Evolutionary conservation across 208 protist genomes (phyloP), one percentile per base, ranked within the genome.

Genomic region (Acanthamoeba triangularis): DNA sequence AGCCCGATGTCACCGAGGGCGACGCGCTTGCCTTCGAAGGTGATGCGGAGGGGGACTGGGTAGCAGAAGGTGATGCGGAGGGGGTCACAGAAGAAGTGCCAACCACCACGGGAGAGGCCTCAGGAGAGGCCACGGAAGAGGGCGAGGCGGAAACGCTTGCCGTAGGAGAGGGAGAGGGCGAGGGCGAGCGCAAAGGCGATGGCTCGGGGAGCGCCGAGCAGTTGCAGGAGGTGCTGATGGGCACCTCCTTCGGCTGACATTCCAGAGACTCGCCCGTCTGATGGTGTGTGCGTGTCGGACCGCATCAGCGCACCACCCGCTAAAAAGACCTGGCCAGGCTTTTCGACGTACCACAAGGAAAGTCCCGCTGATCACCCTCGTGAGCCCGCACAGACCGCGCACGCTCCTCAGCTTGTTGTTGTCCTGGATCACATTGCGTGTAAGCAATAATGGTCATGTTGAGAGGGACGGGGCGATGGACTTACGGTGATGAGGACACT

Each of bases 351-450:
- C 76, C 25, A 85, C 41, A 56, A 85, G 56, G 76, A 85, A 85
- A 0, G 13, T 23, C 1, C 41, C n/a, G 76, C 76, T 56, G 13
- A 59, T 18, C 8, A 85, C 76, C 11, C 11, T 18, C 28, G 20
- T 33, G 23, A 85, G 28, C 10, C 47, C 47, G 76, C 76, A 85
- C 3, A 85, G 76, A 11, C 76, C 76, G 16, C 76, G 35, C 44
- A 85, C 11, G 76, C 76, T 85, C 0, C 7, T 25, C 16, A 85
- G 76, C 11, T 85, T 85, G 20, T 23, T 85, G 47, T 85, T 85
- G 10, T 10, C 41, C 76, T 85, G 67, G 0, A 8, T 6, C 2
- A 67, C 11, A 52, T 82, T 0, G 16, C 54, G 5, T 25, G 54
- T 61, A 6, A 61, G 54, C 54, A 61, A 10, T 25, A 61, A 65